These are phyloP conservation scores for Lomentospora prolificans DNA, from an alignment of 2,329 filamentous ascomycete genomes.

Conservation along the genomic window DNA sequence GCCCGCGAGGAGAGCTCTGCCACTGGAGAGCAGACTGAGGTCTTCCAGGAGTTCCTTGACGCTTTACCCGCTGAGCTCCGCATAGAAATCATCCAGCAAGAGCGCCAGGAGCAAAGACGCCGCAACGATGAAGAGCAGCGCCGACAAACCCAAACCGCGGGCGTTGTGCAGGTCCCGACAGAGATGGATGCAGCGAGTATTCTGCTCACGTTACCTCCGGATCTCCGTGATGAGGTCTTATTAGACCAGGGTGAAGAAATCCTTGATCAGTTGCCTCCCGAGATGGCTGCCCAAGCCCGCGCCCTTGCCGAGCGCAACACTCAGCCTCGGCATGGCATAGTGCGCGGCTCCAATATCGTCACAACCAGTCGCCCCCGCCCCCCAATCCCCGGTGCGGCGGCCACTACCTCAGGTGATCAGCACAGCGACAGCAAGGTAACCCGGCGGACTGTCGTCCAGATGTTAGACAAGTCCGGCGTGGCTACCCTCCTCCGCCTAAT, in stretches of 20 bases:
- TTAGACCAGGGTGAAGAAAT: constrained; percentile 87
- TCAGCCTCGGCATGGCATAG: constrained; percentile 16
- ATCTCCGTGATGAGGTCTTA: constrained; percentile 74
- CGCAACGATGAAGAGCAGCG: constrained; percentile 75
- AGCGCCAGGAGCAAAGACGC: constrained; percentile 78
- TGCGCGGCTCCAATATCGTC: constrained; percentile 15
- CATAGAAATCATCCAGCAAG: constrained; percentile 81
- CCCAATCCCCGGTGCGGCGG: not conserved
- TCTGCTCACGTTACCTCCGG: constrained; percentile 77
- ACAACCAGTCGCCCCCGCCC: constrained; percentile 16
- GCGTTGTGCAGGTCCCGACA: constrained; percentile 25
- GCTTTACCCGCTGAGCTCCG: constrained; percentile 85
- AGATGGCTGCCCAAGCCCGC: constrained; percentile 78
- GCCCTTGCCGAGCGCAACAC: constrained; percentile 43
- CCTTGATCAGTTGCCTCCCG: constrained; percentile 71
- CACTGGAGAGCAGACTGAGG: constrained; percentile 68
- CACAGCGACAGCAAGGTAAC: constrained; percentile 48
- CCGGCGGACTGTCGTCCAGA: constrained; percentile 79
- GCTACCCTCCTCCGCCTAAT: constrained; percentile 95
- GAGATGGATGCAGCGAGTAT: constrained; percentile 95
- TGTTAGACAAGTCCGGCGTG: constrained; percentile 92
- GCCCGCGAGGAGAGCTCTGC: constrained; percentile 57
- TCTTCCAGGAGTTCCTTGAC: constrained; percentile 88
- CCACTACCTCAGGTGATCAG: constrained; percentile 19
- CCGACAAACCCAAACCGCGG: constrained; percentile 47